A percentile compares a stretch with the other conserved stretches of the same genome.
These are phyloP conservation scores for Meyerozyma athensensis DNA, from an alignment of 1,139 yeast species.

Conservation along the genomic window DNA sequence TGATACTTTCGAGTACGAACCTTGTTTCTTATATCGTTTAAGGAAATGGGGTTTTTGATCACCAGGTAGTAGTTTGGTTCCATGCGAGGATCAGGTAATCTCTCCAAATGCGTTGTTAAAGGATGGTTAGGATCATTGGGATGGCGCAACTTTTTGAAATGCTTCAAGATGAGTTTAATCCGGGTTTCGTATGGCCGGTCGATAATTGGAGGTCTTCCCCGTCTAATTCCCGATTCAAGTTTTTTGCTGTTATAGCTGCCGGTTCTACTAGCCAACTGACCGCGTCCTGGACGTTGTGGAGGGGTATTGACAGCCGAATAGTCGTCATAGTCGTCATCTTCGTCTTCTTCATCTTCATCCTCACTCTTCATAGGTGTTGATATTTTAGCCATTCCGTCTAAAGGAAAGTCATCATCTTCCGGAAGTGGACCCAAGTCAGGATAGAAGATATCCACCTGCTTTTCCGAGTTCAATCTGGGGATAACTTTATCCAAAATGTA, in stretches of 20 bases:
- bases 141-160: conserved; percentile 67
- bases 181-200: conserved; percentile 93
- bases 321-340: conserved; percentile 27
- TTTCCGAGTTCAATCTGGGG: conserved; percentile 47
- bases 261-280: conserved; percentile 1
- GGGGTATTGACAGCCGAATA: conserved; percentile 8
- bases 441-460: conserved; percentile 40
- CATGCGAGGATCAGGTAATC: conserved; percentile 67
- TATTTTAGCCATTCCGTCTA: conserved; percentile 10
- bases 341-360: conserved; percentile 24
- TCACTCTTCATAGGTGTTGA: conserved; percentile 6
- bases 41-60: conserved; percentile 68
- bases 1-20: conserved; percentile 83
- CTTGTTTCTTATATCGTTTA: conserved; percentile 76
- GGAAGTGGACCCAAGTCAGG: conserved; percentile 79
- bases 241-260: conserved; percentile 11
- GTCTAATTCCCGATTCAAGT: conserved; percentile 60
- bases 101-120: conserved; percentile 65
- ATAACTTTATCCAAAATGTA: conserved; percentile 52
- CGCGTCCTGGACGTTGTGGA: conserved; percentile 7
- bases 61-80: conserved; percentile 65
- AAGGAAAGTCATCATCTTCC: conserved; percentile 33
- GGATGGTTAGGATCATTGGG: conserved; percentile 43
- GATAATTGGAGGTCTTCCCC: conserved; percentile 95
- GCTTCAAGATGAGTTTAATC: conserved; percentile 79